Base-by-base conservation (phyloP, 306 rosid species). In the Lotus japonicus region DNA sequence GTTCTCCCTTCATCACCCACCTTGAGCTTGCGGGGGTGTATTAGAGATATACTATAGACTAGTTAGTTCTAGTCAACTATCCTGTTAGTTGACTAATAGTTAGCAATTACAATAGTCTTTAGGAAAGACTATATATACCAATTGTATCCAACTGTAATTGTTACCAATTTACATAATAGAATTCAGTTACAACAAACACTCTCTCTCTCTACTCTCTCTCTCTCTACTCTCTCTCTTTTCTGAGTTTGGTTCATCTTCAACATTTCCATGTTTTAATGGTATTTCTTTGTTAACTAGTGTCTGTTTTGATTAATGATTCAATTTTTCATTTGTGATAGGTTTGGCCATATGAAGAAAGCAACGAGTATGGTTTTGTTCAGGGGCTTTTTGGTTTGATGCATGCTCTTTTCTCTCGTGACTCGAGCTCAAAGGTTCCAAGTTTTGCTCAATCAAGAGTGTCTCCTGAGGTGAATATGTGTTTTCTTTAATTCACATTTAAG, bases 281-380 rank as follows among this genome's bases (percentile, higher is more conserved):
- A 41, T 15, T 71, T 61, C 51, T 13, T 28, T 11, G 15, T 9
- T 62, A 64, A 28, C 60, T 26, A 19, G 45, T 11, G 38, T 46
- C 8, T n/a, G 53, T 55, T 23, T 41, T 36, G 2, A 36, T 74
- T 54, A 52, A 58, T 64, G 58, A 56, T 71, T 78, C 53, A 52
- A 18, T 45, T 70, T 52, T 15, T 31, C 0, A 45, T 6, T 59
- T 33, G 36, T 11, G 43, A 23, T 65, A 94, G 98, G 94, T 94
- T 77, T 94, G 98, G 98, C 92, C 98, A 6, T 94, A 90, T 58
- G 98, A 94, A 80, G 89, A 90, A 78, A 83, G 81, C 28, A 82
- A 85, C 28, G 87, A 83, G 73, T 85, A 80, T 73, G 98, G 97
- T 58, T 94, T 90, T 88, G 94, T 94, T 77, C 98, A 90, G 86